Conservation (phyloP, 805 yeast genomes). For the Starmerella bombi region DNA sequence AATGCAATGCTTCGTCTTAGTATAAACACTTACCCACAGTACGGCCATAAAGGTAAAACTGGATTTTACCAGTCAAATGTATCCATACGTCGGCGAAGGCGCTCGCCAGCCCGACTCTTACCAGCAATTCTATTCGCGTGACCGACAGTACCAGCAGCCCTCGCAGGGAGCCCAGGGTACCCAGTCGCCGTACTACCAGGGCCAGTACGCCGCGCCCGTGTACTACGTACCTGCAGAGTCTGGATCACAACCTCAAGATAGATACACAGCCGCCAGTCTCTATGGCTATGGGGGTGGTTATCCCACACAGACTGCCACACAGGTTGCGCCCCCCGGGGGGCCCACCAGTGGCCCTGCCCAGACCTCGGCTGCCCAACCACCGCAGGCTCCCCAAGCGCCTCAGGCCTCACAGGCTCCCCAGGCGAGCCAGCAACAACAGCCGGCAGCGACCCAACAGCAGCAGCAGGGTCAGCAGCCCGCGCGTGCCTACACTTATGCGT, state of each 20-base stretch:
- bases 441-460: neutral
- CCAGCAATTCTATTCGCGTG: conserved; percentile 10
- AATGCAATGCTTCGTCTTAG: conserved; percentile 14
- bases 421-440: neutral
- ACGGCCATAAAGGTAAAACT: neutral
- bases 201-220: conserved; percentile 12
- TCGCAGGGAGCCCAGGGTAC: conserved; percentile 10
- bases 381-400: neutral
- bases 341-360: neutral
- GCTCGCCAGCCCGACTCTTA: conserved; percentile 7
- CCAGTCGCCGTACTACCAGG: conserved; percentile 16
- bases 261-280: conserved; percentile 11
- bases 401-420: neutral
- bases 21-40: neutral
- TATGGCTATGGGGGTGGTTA: conserved; percentile 13
- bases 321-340: conserved; percentile 6
- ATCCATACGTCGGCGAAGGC: conserved; percentile 8
- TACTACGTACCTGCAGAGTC: neutral
- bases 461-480: neutral
- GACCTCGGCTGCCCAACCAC: conserved; percentile 5
- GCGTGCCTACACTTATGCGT: conserved; percentile 6
- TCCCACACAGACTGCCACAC: conserved; percentile 9
- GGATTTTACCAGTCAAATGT: conserved; percentile 3
- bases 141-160: conserved; percentile 16
- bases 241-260: neutral